Conservation (phyloP, 306 rosid species). For the Cicer chorassanicum region DNA sequence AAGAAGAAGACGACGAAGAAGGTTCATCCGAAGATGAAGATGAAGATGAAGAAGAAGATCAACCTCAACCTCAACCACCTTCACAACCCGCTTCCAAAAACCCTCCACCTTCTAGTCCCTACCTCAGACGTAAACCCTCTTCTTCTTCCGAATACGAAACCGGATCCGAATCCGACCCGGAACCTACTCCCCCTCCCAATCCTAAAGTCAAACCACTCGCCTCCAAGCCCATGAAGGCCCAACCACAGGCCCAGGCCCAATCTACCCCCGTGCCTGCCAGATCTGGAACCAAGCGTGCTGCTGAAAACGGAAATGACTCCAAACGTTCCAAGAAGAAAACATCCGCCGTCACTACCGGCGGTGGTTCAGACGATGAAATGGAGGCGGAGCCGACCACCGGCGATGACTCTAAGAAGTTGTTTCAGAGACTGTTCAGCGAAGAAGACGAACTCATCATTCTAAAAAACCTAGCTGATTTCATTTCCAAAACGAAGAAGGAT, state of each 20-base stretch:
- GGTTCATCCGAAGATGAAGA: constrained; percentile 47
- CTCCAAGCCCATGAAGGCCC: constrained; percentile 61
- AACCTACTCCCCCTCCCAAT: neutral
- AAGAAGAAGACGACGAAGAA: constrained; percentile 50
- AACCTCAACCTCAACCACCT: constrained; percentile 34
- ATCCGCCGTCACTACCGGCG: neutral
- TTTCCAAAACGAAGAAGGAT: constrained; percentile 45
- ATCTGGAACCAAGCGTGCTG: constrained; percentile 49
- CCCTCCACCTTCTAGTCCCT: constrained; percentile 35
- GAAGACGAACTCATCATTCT: constrained; percentile 62
- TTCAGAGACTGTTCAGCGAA: constrained; percentile 66
- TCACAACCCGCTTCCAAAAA: constrained; percentile 40
- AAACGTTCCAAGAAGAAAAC: constrained; percentile 58
- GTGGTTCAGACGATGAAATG: neutral
- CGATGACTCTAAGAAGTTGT: constrained; percentile 51
- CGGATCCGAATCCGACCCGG: constrained; percentile 5
- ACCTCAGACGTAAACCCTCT: constrained; percentile 40
- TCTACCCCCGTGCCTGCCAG: constrained; percentile 42
- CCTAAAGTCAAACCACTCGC: constrained; percentile 51
- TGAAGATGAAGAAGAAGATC: constrained; percentile 28
- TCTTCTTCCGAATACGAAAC: constrained; percentile 58
- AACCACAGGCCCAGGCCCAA: constrained; percentile 12
- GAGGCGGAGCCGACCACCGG: constrained; percentile 49
- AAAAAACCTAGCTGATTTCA: constrained; percentile 53
- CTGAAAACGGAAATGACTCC: constrained; percentile 7